Percentiles rank a stretch among this genome's conserved stretches.
These are phyloP conservation scores for Vigna mungo DNA, from an alignment of 306 rosid species.

Conservation along the genomic window DNA sequence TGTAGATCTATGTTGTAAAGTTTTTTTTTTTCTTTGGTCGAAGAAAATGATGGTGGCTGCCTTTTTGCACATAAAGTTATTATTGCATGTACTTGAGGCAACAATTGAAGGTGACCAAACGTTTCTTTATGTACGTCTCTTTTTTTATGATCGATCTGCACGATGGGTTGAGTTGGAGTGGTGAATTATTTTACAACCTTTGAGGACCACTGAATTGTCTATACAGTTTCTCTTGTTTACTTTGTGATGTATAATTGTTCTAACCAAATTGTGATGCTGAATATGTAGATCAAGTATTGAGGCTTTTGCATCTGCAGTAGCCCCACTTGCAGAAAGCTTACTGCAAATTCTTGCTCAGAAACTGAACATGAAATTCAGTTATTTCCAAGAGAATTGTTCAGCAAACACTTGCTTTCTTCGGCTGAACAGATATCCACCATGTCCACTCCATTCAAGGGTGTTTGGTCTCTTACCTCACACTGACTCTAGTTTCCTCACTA, in stretches of 20 bases:
- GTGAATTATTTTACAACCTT: neutral
- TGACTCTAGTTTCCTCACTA: slow-evolving; percentile 63
- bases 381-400: slow-evolving; percentile 64
- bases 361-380: slow-evolving; percentile 51
- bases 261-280: neutral
- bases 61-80: neutral
- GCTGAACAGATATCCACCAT: slow-evolving; percentile 73
- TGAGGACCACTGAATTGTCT: neutral
- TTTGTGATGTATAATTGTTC: neutral
- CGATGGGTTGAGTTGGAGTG: neutral
- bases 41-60: slow-evolving; percentile 2
- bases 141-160: neutral
- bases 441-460: slow-evolving; percentile 62
- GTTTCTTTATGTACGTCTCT: neutral
- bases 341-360: slow-evolving; percentile 61
- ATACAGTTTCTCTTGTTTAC: neutral
- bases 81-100: slow-evolving; percentile 28
- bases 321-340: slow-evolving; percentile 54
- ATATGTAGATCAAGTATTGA: slow-evolving; percentile 55
- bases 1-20: neutral
- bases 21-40: neutral
- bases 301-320: slow-evolving; percentile 45
- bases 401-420: slow-evolving; percentile 55
- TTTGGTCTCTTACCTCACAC: slow-evolving; percentile 70
- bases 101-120: neutral